phyloP scores from a whole-genome alignment of 2,329 filamentous ascomycete genomes.

The Cladophialophora carrionii region DNA sequence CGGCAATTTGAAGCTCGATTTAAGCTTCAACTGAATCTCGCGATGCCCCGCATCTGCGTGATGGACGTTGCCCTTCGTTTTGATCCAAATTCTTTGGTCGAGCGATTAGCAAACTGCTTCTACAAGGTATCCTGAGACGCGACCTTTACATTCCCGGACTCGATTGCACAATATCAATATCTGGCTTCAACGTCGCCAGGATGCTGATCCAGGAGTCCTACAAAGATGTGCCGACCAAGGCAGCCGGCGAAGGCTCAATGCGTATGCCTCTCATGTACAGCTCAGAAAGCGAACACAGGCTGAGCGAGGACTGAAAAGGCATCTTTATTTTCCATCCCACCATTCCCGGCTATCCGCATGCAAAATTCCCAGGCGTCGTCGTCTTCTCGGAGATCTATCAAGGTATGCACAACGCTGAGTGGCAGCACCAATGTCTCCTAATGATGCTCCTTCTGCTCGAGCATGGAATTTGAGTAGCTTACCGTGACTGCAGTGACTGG shows the following conservation, averaged over 20 bases:
- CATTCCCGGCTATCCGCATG: constrained; percentile 82
- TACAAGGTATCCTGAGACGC: neutral
- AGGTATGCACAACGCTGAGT: constrained; percentile 56
- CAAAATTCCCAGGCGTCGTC: constrained; percentile 84
- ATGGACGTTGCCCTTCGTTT: neutral
- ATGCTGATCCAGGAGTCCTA: constrained; percentile 65
- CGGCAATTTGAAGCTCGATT: neutral
- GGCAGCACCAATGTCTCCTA: constrained; percentile 2
- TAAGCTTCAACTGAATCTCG: neutral
- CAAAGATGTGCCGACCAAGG: constrained; percentile 63
- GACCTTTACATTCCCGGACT: neutral
- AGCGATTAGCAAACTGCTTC: neutral
- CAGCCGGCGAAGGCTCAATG: constrained; percentile 60
- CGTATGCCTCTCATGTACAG: constrained; percentile 45
- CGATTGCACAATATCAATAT: neutral
- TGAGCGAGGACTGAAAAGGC: constrained; percentile 55
- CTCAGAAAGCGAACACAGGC: constrained; percentile 15
- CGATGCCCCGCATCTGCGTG: neutral
- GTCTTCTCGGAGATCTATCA: constrained; percentile 96
- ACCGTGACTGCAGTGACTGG: constrained; percentile 69
- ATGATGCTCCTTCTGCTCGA: neutral
- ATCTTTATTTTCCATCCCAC: constrained; percentile 87
- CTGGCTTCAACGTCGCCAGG: constrained; percentile 30
- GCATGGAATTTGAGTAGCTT: neutral
- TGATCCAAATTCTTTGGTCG: neutral